A percentile compares a stretch with the other conserved stretches of the same genome.
Conservation (phyloP, 306 rosid genomes). For the Medicago ruthenica region DNA sequence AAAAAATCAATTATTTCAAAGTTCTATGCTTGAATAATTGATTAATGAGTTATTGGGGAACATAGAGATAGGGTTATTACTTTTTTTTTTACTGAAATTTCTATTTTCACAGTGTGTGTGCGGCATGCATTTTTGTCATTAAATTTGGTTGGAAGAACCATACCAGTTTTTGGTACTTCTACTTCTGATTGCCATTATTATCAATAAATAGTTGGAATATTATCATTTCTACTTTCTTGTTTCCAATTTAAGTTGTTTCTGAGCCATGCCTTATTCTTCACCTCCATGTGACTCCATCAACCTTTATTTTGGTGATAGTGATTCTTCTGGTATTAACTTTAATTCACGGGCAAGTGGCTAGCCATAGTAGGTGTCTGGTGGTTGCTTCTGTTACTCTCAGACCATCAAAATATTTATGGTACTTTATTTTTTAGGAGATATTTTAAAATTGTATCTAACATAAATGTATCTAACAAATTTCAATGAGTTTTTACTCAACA, state of each 20-base stretch:
- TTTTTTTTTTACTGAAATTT: neutral
- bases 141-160: slow-evolving; percentile 25
- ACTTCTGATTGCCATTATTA: neutral
- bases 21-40: slow-evolving; percentile 50
- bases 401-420: slow-evolving; percentile 32
- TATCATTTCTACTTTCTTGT: slow-evolving; percentile 5
- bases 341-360: slow-evolving; percentile 34
- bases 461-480: too few species aligned
- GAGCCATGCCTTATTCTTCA: slow-evolving; percentile 8
- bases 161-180: neutral
- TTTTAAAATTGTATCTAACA: neutral
- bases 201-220: neutral
- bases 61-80: too few species aligned
- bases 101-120: slow-evolving; percentile 17
- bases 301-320: slow-evolving; percentile 9
- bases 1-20: slow-evolving; percentile 45
- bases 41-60: too few species aligned
- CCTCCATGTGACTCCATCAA: slow-evolving; percentile 6
- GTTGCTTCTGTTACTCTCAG: slow-evolving; percentile 35
- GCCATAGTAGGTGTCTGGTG: slow-evolving; percentile 25
- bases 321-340: neutral
- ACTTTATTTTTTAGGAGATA: neutral
- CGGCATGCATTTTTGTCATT: slow-evolving; percentile 20
- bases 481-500: too few species aligned
- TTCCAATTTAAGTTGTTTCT: slow-evolving; percentile 34